Conservation (phyloP, 169 alveolate species). For the Eimeria falciformis region DNA sequence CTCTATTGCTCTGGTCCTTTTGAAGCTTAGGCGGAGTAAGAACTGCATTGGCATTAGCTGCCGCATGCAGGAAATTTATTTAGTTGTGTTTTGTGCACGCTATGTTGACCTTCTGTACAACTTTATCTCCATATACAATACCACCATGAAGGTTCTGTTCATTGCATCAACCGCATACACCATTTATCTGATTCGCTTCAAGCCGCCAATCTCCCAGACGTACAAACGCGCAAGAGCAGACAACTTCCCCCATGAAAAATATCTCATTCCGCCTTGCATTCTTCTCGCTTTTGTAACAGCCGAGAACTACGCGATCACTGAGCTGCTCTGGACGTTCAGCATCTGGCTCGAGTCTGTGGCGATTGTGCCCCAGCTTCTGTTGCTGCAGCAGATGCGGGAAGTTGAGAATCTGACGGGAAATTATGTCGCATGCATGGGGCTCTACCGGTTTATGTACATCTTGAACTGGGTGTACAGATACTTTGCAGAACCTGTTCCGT, state of each 20-base stretch:
- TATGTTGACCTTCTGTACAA: conserved; percentile 90
- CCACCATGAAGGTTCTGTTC: conserved; percentile 94
- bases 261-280: conserved; percentile 90
- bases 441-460: conserved; percentile 95
- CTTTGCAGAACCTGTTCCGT: conserved; percentile 85
- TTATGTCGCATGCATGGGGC: conserved; percentile 95
- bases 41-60: conserved; percentile 95
- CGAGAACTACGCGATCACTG: conserved; percentile 74
- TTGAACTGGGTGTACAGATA: conserved; percentile 95
- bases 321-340: conserved; percentile 95
- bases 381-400: conserved; percentile 94
- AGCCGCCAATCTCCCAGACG: conserved; percentile 91
- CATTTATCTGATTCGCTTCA: conserved; percentile 89
- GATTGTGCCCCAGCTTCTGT: conserved; percentile 95
- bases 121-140: conserved; percentile 94
- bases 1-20: conserved; percentile 93
- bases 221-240: conserved; percentile 93
- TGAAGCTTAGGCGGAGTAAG: conserved; percentile 92
- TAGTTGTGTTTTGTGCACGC: conserved; percentile 94
- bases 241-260: conserved; percentile 93
- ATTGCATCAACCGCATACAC: conserved; percentile 91
- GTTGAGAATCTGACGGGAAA: conserved; percentile 97
- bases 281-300: conserved; percentile 86
- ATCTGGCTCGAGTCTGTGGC: conserved; percentile 98
- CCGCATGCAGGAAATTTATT: conserved; percentile 96